Conservation (phyloP, 176 grass and related monocot genomes). For the Triticum timopheevii region DNA sequence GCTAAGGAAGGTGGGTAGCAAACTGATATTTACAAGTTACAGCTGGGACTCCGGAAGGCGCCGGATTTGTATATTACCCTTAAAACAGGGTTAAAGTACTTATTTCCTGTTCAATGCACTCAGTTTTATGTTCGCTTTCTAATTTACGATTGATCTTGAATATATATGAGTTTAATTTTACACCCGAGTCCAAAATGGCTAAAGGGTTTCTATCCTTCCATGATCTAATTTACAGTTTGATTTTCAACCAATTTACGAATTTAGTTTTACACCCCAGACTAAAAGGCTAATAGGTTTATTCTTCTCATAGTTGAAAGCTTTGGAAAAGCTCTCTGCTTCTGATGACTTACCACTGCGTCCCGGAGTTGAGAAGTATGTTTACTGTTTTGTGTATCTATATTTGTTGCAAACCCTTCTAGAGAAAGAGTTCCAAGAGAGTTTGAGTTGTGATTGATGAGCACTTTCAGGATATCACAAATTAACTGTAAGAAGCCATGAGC, state of each 20-base stretch:
- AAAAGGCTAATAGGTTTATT: not conserved
- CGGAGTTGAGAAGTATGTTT: conserved; percentile 73
- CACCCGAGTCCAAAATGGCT: not conserved
- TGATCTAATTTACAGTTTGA: not conserved
- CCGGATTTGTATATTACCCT: not conserved
- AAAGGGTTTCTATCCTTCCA: not conserved
- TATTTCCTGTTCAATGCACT: not conserved
- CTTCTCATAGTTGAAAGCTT: conserved; percentile 72
- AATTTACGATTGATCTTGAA: not conserved
- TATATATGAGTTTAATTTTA: conserved; percentile 13
- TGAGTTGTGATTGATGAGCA: not conserved
- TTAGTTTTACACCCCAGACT: not conserved
- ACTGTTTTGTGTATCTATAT: not conserved
- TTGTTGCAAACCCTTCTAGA: not conserved
- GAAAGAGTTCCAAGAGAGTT: not conserved
- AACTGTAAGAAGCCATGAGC: not conserved
- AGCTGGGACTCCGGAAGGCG: not conserved
- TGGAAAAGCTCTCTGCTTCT: conserved; percentile 70
- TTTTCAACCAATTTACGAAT: not conserved
- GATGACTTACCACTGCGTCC: conserved; percentile 76
- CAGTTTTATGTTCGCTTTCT: not conserved
- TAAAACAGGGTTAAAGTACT: not conserved
- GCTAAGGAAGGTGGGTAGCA: not conserved
- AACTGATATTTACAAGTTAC: not conserved
- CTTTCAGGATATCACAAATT: conserved; percentile 7